Evolutionary conservation across 164 flowering plant species (phyloP).

Genomic region (Nymphaea colorata): DNA sequence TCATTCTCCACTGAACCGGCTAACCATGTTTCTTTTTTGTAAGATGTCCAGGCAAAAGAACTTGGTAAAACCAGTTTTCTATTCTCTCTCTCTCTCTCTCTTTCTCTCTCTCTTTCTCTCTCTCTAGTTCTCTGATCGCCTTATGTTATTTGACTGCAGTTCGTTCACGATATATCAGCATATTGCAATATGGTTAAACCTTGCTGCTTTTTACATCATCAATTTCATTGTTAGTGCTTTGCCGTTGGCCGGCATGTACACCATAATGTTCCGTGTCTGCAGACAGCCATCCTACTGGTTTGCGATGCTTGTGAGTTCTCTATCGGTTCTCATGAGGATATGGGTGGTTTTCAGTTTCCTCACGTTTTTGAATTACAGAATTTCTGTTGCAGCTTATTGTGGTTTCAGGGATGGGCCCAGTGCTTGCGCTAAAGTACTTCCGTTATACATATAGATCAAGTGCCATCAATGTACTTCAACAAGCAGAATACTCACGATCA

Average conservation of each 20-base stretch:
- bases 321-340: neutral
- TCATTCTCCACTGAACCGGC: too few species aligned
- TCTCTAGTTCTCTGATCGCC: neutral
- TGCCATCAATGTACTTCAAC: constrained; percentile 87
- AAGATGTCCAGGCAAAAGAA: neutral
- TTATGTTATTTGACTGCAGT: constrained; percentile 28
- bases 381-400: constrained; percentile 58
- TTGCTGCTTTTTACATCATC: constrained; percentile 68
- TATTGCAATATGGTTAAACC: constrained; percentile 92
- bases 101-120: neutral
- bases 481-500: constrained; percentile 77
- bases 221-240: constrained; percentile 72
- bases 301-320: constrained; percentile 69
- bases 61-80: neutral
- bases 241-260: constrained; percentile 89
- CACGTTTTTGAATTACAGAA: neutral
- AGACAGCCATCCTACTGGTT: constrained; percentile 86
- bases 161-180: constrained; percentile 87
- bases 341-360: neutral
- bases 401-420: constrained; percentile 86
- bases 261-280: constrained; percentile 90
- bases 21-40: too few species aligned
- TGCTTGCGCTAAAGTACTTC: constrained; percentile 80
- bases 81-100: neutral
- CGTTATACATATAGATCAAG: constrained; percentile 81